phyloP scores from a whole-genome alignment of 352 stramenopile species.

The Pythium phragmitis region DNA sequence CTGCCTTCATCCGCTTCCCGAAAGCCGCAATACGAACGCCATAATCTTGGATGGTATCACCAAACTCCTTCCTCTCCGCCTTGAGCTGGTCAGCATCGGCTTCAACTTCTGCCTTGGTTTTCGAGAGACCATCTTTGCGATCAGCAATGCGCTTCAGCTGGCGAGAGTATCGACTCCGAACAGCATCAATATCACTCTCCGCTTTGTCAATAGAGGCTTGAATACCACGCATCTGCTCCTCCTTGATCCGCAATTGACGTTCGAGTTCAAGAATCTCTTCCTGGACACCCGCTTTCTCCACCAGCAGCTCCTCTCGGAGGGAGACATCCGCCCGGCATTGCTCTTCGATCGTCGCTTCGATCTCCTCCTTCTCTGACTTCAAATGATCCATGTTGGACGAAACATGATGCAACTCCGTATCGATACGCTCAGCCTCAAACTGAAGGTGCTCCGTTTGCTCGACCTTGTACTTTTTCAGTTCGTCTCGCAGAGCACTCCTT shows the following conservation, averaged over 20 bases:
- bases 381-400: slow-evolving; percentile 72
- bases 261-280: slow-evolving; percentile 76
- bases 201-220: slow-evolving; percentile 68
- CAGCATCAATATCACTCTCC: slow-evolving; percentile 73
- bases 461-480: slow-evolving; percentile 62
- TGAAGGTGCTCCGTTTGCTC: slow-evolving; percentile 74
- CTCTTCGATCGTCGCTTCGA: slow-evolving; percentile 73
- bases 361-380: slow-evolving; percentile 66
- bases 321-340: slow-evolving; percentile 70
- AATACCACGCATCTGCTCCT: slow-evolving; percentile 54
- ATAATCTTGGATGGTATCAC: slow-evolving; percentile 53
- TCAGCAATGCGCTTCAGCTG: slow-evolving; percentile 81
- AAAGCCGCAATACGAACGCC: slow-evolving; percentile 47
- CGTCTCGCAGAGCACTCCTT: slow-evolving; percentile 41
- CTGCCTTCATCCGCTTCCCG: slow-evolving; percentile 52
- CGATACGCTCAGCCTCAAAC: slow-evolving; percentile 75
- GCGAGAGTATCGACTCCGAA: slow-evolving; percentile 69
- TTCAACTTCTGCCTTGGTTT: slow-evolving; percentile 76
- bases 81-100: slow-evolving; percentile 59
- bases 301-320: slow-evolving; percentile 45
- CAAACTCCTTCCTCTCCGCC: slow-evolving; percentile 55
- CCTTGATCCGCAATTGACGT: slow-evolving; percentile 58
- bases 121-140: slow-evolving; percentile 67
- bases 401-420: slow-evolving; percentile 76
- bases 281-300: slow-evolving; percentile 61